Evolutionary conservation across 805 yeast genomes (phyloP).

Genomic region (Sungouiella blattae): DNA sequence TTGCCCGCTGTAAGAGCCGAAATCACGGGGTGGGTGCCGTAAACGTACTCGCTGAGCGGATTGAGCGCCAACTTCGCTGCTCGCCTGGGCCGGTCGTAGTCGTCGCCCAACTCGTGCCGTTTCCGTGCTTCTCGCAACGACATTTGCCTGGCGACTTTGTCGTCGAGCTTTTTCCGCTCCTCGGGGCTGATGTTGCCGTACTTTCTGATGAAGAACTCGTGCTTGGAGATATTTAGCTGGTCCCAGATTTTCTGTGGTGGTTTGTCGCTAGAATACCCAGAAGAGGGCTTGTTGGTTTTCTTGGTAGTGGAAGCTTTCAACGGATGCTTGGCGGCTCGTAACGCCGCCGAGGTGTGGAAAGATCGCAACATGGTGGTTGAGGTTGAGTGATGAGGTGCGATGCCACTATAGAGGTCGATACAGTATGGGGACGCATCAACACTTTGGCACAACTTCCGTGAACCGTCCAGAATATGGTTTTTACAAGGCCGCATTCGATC

Average conservation of each 20-base stretch:
- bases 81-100: conserved; percentile 4
- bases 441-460: no score
- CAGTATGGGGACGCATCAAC: no score
- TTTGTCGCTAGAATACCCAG: no score
- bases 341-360: no score
- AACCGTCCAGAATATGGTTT: no score
- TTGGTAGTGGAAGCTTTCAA: no score
- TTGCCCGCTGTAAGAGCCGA: conserved; percentile 62
- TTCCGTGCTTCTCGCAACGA: conserved; percentile 23
- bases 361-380: not conserved
- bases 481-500: no score
- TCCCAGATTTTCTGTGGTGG: conserved; percentile 87
- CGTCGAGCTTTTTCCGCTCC: conserved; percentile 23
- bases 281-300: no score
- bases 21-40: conserved; percentile 70
- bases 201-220: conserved; percentile 55
- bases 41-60: conserved; percentile 64
- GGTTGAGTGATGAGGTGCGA: no score
- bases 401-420: no score
- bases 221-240: conserved; percentile 56
- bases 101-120: conserved; percentile 17
- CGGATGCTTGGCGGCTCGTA: no score
- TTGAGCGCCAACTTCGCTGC: conserved; percentile 21
- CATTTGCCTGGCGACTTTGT: conserved; percentile 31
- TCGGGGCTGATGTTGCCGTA: conserved; percentile 66